Base-by-base conservation (phyloP, 1,139 yeast species). In the Pneumocystis carinii region DNA sequence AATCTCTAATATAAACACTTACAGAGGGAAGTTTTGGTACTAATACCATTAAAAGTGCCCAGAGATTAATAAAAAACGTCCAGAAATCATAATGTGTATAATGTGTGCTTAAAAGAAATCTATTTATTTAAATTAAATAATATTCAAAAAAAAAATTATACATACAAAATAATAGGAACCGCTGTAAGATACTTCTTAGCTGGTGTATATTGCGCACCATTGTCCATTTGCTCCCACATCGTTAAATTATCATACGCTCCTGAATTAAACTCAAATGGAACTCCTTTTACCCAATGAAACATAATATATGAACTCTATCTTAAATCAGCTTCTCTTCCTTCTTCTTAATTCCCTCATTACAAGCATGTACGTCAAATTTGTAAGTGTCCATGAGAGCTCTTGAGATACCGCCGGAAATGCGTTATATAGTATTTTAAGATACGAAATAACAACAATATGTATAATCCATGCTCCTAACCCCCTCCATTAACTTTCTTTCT, bases 141-240 rank as follows among this genome's bases (percentile, higher is more conserved):
- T 38, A 36, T 32, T 24, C 36, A 29, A 17, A 15, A 24, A 14
- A 29, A 7, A 19, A 57, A 10, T n/a, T n/a, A n/a, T 7, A 37
- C 68, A 14, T 59, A 67, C 71, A 92, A 79, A 10, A 83, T 85
- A 68, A 92, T 87, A 55, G 98, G 98, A 17, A 92, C 96, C 66
- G 88, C 83, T 77, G 90, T 82, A 70, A 92, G 78, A 72, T 90
- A 92, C 75, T 92, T 92, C 78, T 92, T 90, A 36, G 96, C 85
- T 5, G 98, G 98, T 0, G 98, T 92, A 74, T 90, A 92, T 74
- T 90, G 95, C 72, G 90, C 97, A 66, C 97, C 98, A 71, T 90
- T 86, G 74, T 92, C 97, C 68, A 92, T 86, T 75, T 92, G 98
- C 75, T 92, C 98, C 98, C 98, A 92, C 97, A 92, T 88, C 37